A percentile compares a stretch with the other conserved stretches of the same genome.
These are phyloP conservation scores for Fusarium albosuccineum DNA, from an alignment of 2,329 filamentous ascomycete species.

Conservation along the genomic window DNA sequence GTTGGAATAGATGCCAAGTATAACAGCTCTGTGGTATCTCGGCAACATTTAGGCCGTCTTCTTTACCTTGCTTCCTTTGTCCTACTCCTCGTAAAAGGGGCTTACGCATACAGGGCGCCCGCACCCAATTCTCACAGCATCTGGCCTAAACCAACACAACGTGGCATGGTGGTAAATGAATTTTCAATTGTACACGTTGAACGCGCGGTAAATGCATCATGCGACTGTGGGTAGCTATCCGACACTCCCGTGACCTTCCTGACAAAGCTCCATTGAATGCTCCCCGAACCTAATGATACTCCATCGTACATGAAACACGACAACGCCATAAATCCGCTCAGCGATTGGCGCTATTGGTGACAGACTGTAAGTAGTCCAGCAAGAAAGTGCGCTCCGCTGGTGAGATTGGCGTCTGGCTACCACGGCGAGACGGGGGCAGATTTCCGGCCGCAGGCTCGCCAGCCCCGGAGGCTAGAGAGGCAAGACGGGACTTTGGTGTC, in stretches of 20 bases:
- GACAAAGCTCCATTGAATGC: conserved; percentile 37
- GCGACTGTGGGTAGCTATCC: conserved; percentile 21
- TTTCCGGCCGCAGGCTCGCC: conserved; percentile 47
- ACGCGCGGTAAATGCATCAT: conserved; percentile 16
- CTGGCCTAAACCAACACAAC: no score
- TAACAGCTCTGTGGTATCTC: no score
- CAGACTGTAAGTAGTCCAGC: conserved; percentile 77
- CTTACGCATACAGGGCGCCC: no score
- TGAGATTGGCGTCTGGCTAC: conserved; percentile 69
- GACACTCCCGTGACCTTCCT: conserved; percentile 23
- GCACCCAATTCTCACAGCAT: no score
- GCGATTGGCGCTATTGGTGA: conserved; percentile 57
- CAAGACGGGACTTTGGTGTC: conserved; percentile 53
- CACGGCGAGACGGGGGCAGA: conserved; percentile 55
- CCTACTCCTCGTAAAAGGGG: no score
- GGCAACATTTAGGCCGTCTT: no score
- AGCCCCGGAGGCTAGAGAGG: conserved; percentile 59
- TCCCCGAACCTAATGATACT: conserved; percentile 34
- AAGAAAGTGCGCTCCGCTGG: conserved; percentile 82
- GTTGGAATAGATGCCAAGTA: no score
- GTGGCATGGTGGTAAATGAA: no score
- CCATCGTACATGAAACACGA: conserved; percentile 34
- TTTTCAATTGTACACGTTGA: not conserved
- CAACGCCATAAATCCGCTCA: conserved; percentile 28
- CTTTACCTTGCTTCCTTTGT: no score